Conservation (phyloP, 805 yeast genomes). For the Ogataea nitratoaversa region DNA sequence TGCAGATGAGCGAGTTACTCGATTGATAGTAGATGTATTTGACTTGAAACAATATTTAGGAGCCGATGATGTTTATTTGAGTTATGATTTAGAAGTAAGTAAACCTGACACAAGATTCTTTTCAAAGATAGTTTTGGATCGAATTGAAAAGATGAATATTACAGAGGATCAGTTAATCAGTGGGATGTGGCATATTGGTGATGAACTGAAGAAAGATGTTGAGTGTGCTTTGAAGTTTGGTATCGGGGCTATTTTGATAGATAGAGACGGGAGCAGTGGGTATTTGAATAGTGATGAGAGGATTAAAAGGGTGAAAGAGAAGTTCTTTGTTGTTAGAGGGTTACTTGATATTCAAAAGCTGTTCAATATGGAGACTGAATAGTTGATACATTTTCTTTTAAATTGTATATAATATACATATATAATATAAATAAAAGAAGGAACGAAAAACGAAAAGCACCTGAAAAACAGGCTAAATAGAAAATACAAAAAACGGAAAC, state of each 20-base stretch:
- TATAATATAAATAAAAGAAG: too few species aligned
- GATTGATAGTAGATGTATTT: conserved; percentile 41
- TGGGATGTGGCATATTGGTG: conserved; percentile 65
- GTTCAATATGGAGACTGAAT: conserved; percentile 5
- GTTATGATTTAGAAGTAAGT: conserved; percentile 50
- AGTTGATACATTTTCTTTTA: too few species aligned
- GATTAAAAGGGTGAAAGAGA: conserved; percentile 8
- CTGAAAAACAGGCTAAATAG: not conserved
- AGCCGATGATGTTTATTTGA: conserved; percentile 38
- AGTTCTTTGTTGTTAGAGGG: conserved; percentile 17
- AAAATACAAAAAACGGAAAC: not conserved
- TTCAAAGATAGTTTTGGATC: conserved; percentile 6
- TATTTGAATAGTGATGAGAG: conserved; percentile 7
- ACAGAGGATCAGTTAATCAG: conserved; percentile 14
- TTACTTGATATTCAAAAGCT: conserved; percentile 8
- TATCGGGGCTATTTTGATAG: conserved; percentile 50
- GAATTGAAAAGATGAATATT: not conserved
- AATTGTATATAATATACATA: too few species aligned
- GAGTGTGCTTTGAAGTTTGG: conserved; percentile 51
- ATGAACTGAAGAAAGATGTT: conserved; percentile 51
- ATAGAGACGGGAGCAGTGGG: conserved; percentile 16
- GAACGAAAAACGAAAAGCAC: not conserved
- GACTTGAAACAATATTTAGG: conserved; percentile 40
- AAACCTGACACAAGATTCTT: conserved; percentile 54
- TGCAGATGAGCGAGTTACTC: conserved; percentile 53